Evolutionary conservation across 2,329 filamentous ascomycete genomes (phyloP), one percentile per base, ranked within the genome.

Genomic region (Epichloe hybrida): DNA sequence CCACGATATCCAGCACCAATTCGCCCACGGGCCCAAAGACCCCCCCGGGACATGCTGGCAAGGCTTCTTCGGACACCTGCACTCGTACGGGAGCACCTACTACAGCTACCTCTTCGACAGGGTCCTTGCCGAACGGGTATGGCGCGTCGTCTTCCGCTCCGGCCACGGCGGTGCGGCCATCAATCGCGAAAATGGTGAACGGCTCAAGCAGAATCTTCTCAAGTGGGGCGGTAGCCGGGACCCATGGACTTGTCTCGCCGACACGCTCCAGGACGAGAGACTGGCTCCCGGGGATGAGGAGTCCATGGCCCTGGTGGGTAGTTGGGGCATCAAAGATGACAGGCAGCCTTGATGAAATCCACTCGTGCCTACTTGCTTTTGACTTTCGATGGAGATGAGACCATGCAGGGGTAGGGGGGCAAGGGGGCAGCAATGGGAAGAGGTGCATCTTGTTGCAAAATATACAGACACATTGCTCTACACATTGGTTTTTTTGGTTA

Each of bases 41-140:
- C 88, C 90, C 23, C 69, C 75, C 1, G 81, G 80, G 37, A 90
- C 88, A 17, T 80, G 75, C 50, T 96, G 90, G 88, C 93, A 97
- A 65, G 93, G 94, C 6, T 97, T 96, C 69, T 98, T 98, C 61
- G 89, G 90, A 0, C 93, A 98, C 66, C 69, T 98, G 46, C 93
- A 89, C 65, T 90, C 89, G 38, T 98, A 98, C 65, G 93, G 94
- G 13, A 90, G 88, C 49, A 95, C 88, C 5, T 98, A 98, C 67
- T 98, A 98, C 67, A 90, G 87, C 61, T 98, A 98, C 66, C 79
- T 98, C 5, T 97, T 98, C 62, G 93, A 98, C 66, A 80, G 89
- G 21, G 91, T 93, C 1, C 85, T 98, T 55, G 93, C 94, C 13
- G 88, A 90, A 60, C 88, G 89, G 59, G 83, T 97, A 17, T 98